Percentiles rank a stretch among this genome's conserved stretches.
phyloP scores from a whole-genome alignment of 805 yeast genomes.

The Barnettozyma californica region DNA sequence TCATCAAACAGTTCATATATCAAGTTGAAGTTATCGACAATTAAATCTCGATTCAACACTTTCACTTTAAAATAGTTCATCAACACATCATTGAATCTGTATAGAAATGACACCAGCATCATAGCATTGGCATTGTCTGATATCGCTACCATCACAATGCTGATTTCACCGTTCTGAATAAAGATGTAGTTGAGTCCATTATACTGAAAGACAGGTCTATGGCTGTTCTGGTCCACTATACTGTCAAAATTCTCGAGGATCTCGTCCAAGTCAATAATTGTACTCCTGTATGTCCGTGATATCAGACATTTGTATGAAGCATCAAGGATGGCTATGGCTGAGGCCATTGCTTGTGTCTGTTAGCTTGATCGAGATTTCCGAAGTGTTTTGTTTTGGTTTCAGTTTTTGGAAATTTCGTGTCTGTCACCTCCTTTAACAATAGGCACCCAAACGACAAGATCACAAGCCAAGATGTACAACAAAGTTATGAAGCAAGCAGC shows the following conservation, averaged over 20 bases:
- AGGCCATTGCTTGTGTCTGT: conserved; percentile 6
- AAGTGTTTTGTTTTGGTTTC: background rate
- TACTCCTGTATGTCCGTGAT: conserved; percentile 2
- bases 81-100: conserved; percentile 39
- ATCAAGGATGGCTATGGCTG: conserved; percentile 10
- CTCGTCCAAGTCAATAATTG: conserved; percentile 9
- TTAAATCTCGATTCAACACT: conserved; percentile 47
- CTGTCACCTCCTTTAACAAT: background rate
- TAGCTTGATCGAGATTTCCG: background rate
- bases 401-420: background rate
- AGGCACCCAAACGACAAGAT: too few species aligned
- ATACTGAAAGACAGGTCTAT: conserved; percentile 6
- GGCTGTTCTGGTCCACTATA: background rate
- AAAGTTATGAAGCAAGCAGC: conserved; percentile 30
- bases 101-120: conserved; percentile 52
- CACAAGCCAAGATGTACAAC: conserved; percentile 31
- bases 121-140: conserved; percentile 42
- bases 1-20: conserved; percentile 61
- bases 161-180: conserved; percentile 45
- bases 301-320: conserved; percentile 5
- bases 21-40: conserved; percentile 67
- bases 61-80: conserved; percentile 38
- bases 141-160: conserved; percentile 17
- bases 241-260: conserved; percentile 20
- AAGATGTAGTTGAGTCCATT: conserved; percentile 54